Conservation (phyloP, 2,329 filamentous ascomycete species). For the Colletotrichum chrysophilum region DNA sequence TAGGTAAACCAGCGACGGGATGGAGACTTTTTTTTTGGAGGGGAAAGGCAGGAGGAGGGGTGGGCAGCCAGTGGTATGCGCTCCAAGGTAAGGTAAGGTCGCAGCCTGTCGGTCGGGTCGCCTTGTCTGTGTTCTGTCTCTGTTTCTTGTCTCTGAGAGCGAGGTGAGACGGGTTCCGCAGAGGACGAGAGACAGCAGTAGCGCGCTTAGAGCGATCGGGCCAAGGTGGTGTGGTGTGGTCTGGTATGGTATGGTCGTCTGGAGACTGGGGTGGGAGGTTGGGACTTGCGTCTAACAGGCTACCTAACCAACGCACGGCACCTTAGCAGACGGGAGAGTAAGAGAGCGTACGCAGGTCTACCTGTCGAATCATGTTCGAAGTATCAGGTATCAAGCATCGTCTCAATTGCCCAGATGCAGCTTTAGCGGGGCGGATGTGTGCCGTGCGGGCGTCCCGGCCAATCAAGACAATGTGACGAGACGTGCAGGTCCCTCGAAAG, state of each 20-base stretch:
- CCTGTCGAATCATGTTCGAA: neutral
- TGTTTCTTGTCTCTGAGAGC: neutral
- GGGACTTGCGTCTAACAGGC: neutral
- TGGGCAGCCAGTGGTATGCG: neutral
- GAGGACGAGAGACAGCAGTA: neutral
- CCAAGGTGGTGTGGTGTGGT: neutral
- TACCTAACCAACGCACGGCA: neutral
- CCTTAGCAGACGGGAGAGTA: neutral
- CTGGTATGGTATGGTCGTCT: neutral
- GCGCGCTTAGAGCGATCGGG: conserved; percentile 7
- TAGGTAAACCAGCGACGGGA: neutral
- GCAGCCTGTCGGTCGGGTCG: neutral
- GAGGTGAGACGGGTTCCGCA: neutral
- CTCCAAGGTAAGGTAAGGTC: neutral
- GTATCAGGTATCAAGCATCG: neutral
- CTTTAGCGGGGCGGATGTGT: conserved; percentile 9
- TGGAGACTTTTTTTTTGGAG: neutral
- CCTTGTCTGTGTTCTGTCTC: neutral
- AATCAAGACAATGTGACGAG: conserved; percentile 11
- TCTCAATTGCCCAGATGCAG: neutral
- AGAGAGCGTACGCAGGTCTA: neutral
- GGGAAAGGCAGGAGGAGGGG: neutral
- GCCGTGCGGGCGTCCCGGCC: conserved; percentile 7
- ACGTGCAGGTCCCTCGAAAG: neutral
- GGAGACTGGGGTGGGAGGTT: neutral